Conservation (phyloP, 1,139 yeast species). For the Candida frijolesensis region DNA sequence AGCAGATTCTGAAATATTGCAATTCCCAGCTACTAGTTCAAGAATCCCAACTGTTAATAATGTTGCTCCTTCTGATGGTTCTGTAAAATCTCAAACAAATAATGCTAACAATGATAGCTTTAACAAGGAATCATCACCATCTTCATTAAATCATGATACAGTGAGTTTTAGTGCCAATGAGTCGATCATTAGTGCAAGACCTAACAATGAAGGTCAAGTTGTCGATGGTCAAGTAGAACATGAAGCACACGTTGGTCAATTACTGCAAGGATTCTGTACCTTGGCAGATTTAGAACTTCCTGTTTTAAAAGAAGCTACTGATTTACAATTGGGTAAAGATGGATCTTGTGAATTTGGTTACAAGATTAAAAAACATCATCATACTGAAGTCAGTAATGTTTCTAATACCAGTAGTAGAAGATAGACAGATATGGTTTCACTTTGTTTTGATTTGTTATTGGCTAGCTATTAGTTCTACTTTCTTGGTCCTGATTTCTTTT, state of each 20-base stretch:
- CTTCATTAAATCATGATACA: constrained; percentile 13
- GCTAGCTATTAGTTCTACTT: neutral
- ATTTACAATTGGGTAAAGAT: constrained; percentile 25
- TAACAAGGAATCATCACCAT: constrained; percentile 10
- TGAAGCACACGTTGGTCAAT: neutral
- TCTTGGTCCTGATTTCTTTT: neutral
- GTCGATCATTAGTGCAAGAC: constrained; percentile 3
- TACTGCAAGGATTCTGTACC: constrained; percentile 7
- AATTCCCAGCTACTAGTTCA: neutral
- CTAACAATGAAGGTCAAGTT: neutral
- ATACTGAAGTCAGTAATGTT: constrained; percentile 40
- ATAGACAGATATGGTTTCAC: neutral
- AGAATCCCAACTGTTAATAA: neutral
- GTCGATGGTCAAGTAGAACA: neutral
- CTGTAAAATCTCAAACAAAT: no score
- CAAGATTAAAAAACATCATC: constrained; percentile 47
- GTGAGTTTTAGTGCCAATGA: neutral
- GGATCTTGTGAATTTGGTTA: constrained; percentile 50
- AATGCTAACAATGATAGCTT: neutral
- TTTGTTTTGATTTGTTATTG: neutral
- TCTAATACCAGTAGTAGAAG: constrained; percentile 17
- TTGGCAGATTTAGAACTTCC: constrained; percentile 13
- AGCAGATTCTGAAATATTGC: neutral
- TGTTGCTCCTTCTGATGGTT: no score
- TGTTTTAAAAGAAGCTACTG: constrained; percentile 12